Base-by-base conservation (phyloP, 164 flowering plant species). In the Aristolochia contorta region DNA sequence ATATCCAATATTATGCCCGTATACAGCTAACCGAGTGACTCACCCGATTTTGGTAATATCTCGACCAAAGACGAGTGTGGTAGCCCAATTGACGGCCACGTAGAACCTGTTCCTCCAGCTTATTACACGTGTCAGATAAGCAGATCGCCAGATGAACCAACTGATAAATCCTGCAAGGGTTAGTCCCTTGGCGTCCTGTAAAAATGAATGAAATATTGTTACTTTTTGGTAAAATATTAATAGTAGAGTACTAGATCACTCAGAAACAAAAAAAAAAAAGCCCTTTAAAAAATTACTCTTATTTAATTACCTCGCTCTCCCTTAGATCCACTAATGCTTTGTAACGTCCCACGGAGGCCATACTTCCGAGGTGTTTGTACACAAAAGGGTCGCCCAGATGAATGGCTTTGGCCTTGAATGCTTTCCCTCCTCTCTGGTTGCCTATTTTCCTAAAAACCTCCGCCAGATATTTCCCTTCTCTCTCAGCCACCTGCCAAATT, bases 91-190 rank as follows among this genome's bases (percentile, higher is more conserved):
- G 20, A 87, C 75, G 0, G 85, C 90, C 51, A 87, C 95, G 19
- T 90, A 90, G 51, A 87, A 78, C 72, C 95, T 74, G 75, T 90
- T 90, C 74, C 97, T 80, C 97, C 97, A 85, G 73, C 97, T 87
- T 32, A 90, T 58, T 0, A 85, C 90, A 10, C 92, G 82, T 0
- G 92, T 85, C 67, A 87, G 78, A 64, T 87, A 90, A 18, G 95
- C 97, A 3, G 97, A 90, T 16, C 92, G 80, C 95, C 95, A 89
- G 0, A 89, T 72, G 30, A 89, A 56, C 88, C 88, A 87, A 73
- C 97, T 87, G 0, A 76, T 14, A 64, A 90, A 84, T 15, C 97
- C 94, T 9, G 95, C 95, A 18, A 66, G 58, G 0, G 92, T 76
- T 7, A 87, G 14, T 0, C 95, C 97, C 70, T 81, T 89, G 21